phyloP scores from a whole-genome alignment of 495 filamentous ascomycete genomes.

The Aspergillus coremiiformis region DNA sequence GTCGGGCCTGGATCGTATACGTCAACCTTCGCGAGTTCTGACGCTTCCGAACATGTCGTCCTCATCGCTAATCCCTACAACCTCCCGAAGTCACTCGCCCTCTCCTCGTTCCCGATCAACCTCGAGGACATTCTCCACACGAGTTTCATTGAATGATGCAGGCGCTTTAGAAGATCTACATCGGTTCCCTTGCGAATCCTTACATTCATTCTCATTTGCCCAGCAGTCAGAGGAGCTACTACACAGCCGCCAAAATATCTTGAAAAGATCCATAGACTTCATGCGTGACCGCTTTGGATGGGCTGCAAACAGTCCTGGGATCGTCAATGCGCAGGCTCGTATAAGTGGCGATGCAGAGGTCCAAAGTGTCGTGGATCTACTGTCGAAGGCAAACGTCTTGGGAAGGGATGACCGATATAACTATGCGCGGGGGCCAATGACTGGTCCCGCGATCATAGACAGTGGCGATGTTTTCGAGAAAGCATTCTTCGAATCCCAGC shows the following conservation, averaged over 20 bases:
- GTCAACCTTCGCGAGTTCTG: conserved; percentile 62
- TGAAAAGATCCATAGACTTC: conserved; percentile 94
- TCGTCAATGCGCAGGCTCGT: conserved; percentile 75
- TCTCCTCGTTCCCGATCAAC: conserved; percentile 47
- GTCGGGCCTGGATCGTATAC: conserved; percentile 86
- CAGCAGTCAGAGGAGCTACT: conserved; percentile 89
- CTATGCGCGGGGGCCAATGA: conserved; percentile 55
- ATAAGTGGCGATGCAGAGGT: conserved; percentile 76
- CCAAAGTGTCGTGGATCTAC: conserved; percentile 83
- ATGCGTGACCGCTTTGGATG: conserved; percentile 92
- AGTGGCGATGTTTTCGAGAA: conserved; percentile 74
- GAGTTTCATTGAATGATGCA: conserved; percentile 58
- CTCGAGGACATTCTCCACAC: conserved; percentile 46
- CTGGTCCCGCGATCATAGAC: conserved; percentile 62
- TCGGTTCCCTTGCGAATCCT: conserved; percentile 87
- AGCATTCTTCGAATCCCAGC: conserved; percentile 50
- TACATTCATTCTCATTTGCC: conserved; percentile 98
- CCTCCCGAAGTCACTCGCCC: conserved; percentile 54
- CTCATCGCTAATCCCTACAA: conserved; percentile 46
- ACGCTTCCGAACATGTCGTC: conserved; percentile 61
- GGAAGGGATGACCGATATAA: conserved; percentile 42
- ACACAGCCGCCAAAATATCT: conserved; percentile 82
- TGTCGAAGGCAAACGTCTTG: conserved; percentile 70
- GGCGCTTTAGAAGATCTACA: conserved; percentile 80
- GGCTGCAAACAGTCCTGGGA: conserved; percentile 54